Base-by-base conservation (phyloP, 805 yeast genomes). In the Zygosaccharomyces bailii region DNA sequence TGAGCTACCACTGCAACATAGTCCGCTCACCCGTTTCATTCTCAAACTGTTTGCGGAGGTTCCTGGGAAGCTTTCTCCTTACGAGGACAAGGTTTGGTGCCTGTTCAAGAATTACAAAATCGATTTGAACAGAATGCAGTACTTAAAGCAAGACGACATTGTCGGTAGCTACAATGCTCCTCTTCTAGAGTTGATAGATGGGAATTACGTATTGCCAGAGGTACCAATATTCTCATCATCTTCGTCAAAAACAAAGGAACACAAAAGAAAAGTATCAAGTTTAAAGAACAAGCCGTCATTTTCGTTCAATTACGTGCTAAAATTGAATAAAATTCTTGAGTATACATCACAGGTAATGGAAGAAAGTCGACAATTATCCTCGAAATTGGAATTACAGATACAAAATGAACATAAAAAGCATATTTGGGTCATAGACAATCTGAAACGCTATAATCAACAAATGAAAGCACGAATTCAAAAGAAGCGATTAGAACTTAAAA, bases 311-410 rank as follows among this genome's bases (percentile, higher is more conserved):
- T 44, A 55, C 3, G 41, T 56, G 9, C 40, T 63, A 13, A 63
- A 62, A 32, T 18, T 63, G 17, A 61, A 56, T 25, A 63, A 56
- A 30, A 25, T 59, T n/a, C 27, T 59, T 4, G 66, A 62, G 34
- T 61, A 61, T 45, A 44, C 42, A 10, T 42, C 50, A 4, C 61
- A 60, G 40, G 50, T 54, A 1, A 33, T 27, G 16, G 48, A 51
- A 18, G 68, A 62, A 33, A 51, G 46, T 10, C 19, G 14, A 1
- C 37, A 36, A 2, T 40, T 54, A 16, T 52, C 63, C 1, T 19
- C 24, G 2, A 41, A 39, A 20, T 32, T 61, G 13, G 61, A 56
- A 29, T 34, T 34, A 4, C 19, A 30, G 1, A 24, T 49, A 16
- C 32, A 35, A 10, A 24, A 30, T 25, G 24, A 17, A 4, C 34